Evolutionary conservation across 345 rosid species (phyloP).

Genomic region (Citrus australasica): DNA sequence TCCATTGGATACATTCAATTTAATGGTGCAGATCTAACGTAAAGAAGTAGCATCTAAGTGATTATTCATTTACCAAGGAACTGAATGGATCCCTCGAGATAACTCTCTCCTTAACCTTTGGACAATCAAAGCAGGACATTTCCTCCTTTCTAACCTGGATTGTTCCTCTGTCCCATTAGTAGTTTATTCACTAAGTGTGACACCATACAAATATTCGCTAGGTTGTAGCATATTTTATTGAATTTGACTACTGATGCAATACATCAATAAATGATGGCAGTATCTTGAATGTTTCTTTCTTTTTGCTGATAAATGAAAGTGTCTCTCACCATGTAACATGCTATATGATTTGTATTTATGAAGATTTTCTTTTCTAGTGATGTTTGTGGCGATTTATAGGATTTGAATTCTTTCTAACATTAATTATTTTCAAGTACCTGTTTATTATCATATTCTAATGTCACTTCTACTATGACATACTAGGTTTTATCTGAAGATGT

Average conservation of each 20-base stretch:
- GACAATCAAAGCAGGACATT: background rate
- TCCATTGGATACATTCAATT: no score
- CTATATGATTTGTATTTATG: background rate
- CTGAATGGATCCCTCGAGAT: background rate
- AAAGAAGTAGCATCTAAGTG: background rate
- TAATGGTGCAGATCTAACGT: background rate
- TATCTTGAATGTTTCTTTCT: no score
- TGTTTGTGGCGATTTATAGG: background rate
- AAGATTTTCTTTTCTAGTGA: background rate
- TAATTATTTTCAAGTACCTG: background rate
- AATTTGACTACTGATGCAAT: background rate
- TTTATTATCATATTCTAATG: background rate
- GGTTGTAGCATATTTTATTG: background rate
- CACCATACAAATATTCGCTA: background rate
- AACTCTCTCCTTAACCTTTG: background rate
- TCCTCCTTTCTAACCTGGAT: background rate
- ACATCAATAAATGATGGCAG: background rate
- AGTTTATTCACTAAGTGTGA: background rate
- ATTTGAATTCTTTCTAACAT: background rate
- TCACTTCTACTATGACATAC: slow-evolving; percentile 1
- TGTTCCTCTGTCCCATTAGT: background rate
- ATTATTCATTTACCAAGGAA: background rate
- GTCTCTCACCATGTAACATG: background rate
- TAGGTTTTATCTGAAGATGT: slow-evolving; percentile 88
- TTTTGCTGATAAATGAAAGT: background rate